phyloP scores from a whole-genome alignment of 2,329 filamentous ascomycete genomes.

The Lasiodiplodia citricola region DNA sequence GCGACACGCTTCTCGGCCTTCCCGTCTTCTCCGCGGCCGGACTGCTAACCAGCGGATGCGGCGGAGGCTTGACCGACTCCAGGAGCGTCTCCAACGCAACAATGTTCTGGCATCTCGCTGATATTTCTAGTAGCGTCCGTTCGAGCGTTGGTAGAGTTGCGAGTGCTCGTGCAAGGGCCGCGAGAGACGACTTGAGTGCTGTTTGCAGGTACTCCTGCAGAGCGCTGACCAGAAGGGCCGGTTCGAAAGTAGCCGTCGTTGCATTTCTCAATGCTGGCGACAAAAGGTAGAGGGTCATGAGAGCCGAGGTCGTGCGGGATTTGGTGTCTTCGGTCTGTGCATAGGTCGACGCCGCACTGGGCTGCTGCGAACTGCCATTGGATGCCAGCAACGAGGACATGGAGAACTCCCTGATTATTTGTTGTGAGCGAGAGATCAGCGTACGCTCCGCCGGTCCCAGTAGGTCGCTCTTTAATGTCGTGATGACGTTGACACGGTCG shows the following conservation, averaged over 20 bases:
- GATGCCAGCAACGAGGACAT: constrained; percentile 63
- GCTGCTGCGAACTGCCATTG: constrained; percentile 25
- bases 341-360: constrained; percentile 54
- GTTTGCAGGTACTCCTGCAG: constrained; percentile 84
- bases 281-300: constrained; percentile 79
- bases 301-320: constrained; percentile 72
- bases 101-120: constrained; percentile 85
- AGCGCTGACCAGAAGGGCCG: constrained; percentile 74
- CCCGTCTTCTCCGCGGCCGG: constrained; percentile 24
- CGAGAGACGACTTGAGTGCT: constrained; percentile 77
- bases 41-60: constrained; percentile 66
- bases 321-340: constrained; percentile 75
- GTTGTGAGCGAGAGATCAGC: constrained; percentile 75
- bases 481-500: constrained; percentile 74
- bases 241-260: constrained; percentile 60
- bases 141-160: constrained; percentile 82
- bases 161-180: constrained; percentile 75
- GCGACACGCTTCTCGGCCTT: constrained; percentile 48
- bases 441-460: constrained; percentile 74
- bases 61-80: constrained; percentile 68
- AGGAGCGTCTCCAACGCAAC: constrained; percentile 85
- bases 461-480: constrained; percentile 71
- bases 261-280: constrained; percentile 52
- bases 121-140: constrained; percentile 79
- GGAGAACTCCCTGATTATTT: constrained; percentile 82